Evolutionary conservation across 495 filamentous ascomycete species (phyloP), one percentile per base, ranked within the genome.

Genomic region (Cudoniella acicularis): DNA sequence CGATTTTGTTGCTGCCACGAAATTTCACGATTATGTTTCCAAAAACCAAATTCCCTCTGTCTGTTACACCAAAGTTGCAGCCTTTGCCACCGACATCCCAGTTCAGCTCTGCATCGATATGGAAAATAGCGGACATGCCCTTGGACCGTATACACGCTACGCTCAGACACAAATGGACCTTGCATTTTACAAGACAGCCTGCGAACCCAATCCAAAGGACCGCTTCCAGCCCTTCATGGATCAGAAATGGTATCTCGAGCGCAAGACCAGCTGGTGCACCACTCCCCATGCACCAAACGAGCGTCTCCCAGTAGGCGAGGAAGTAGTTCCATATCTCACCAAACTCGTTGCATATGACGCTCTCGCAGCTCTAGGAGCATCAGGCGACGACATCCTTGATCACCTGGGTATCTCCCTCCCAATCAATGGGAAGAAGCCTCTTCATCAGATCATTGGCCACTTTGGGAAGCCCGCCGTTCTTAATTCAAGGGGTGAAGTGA

Each of bases 261-360:
- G 53, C 30, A 62, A 63, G 18, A 48, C 57, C 4, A 57, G 25
- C 20, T 64, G 56, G 56, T 61, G 49, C 30, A 42, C 45, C 3
- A 45, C 45, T 2, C 59, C 47, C 11, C 56, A 56, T 10, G 40
- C 59, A 23, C 48, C 47, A 20, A 57, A 62, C 24, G 61, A 64
- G 17, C 52, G 52, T 6, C 52, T 24, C 18, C 65, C 60, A 10
- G n/a, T 48, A 16, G 62, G 52, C 4, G 49, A 63, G 2, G 53
- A 57, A 11, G 42, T 67, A n/a, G 22, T 63, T 6, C 55, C 56
- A 2, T 64, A 46, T 21, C 55, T 65, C 21, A 58, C 36, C 8
- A 54, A 54, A 21, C 43, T 67, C 22, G 42, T 60, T 2, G 62
- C 57, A 2, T 67, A 67, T 41, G 65, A 67, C 24, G 62, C 60